Conservation (phyloP, 208 protist species). For the Histomonas meleagridis region DNA sequence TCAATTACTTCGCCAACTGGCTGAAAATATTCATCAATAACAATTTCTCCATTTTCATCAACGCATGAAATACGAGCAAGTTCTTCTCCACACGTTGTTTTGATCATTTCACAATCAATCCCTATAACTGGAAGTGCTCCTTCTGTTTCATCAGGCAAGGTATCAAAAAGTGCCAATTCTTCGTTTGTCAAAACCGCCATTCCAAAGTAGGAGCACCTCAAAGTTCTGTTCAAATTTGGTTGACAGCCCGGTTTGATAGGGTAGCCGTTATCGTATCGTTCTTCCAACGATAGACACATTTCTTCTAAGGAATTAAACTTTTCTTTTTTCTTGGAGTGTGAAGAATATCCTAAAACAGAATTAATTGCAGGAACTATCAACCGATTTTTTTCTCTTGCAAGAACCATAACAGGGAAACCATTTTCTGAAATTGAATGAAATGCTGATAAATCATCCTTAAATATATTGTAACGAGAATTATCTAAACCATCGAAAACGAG, state of each 20-base stretch:
- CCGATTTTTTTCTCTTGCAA: neutral
- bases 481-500: neutral
- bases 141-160: neutral
- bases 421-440: neutral
- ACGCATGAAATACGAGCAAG: neutral
- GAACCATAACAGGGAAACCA: neutral
- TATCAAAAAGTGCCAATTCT: neutral
- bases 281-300: neutral
- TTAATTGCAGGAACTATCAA: neutral
- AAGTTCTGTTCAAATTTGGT: neutral
- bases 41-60: neutral
- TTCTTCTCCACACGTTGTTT: slow-evolving; percentile 1
- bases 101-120: slow-evolving; percentile 23
- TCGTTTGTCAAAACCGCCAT: neutral
- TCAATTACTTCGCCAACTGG: neutral
- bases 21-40: slow-evolving; percentile 26
- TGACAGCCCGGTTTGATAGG: neutral
- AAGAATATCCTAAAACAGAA: neutral
- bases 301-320: neutral
- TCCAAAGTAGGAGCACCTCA: neutral
- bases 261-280: neutral
- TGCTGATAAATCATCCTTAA: neutral
- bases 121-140: neutral
- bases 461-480: neutral
- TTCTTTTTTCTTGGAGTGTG: neutral